phyloP scores from a whole-genome alignment of 2,329 filamentous ascomycete genomes.

The Apiospora koreana region DNA sequence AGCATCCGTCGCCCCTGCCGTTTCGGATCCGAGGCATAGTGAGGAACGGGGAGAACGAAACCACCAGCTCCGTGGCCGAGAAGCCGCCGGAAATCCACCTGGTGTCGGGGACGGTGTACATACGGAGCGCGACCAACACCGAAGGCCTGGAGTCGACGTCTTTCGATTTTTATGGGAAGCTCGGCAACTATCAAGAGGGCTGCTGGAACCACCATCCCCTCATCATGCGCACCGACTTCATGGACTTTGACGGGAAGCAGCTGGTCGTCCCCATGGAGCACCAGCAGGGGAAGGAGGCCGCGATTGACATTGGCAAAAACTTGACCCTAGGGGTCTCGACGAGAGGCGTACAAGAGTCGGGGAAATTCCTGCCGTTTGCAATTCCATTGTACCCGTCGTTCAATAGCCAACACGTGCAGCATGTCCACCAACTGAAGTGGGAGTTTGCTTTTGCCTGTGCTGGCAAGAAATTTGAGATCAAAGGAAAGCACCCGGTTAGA shows the following conservation, averaged over 20 bases:
- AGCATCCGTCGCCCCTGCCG: conserved; percentile 24
- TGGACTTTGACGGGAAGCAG: not conserved
- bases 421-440: conserved; percentile 11
- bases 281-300: not conserved
- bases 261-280: not conserved
- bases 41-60: not conserved
- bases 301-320: conserved; percentile 10
- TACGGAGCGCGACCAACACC: conserved; percentile 4
- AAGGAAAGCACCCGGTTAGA: conserved; percentile 7
- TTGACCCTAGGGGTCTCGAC: not conserved
- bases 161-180: not conserved
- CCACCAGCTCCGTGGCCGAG: conserved; percentile 18
- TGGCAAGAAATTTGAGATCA: conserved; percentile 12
- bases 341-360: not conserved
- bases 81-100: conserved; percentile 20
- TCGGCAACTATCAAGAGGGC: not conserved
- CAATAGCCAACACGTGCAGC: conserved; percentile 8
- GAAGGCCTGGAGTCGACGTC: conserved; percentile 6
- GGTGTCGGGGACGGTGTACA: conserved; percentile 16
- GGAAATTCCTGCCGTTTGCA: not conserved
- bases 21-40: conserved; percentile 23
- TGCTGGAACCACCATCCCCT: conserved; percentile 7
- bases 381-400: conserved; percentile 11
- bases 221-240: not conserved
- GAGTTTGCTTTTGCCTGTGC: conserved; percentile 9